Evolutionary conservation across 306 rosid species (phyloP).

Genomic region (Quercus alba): DNA sequence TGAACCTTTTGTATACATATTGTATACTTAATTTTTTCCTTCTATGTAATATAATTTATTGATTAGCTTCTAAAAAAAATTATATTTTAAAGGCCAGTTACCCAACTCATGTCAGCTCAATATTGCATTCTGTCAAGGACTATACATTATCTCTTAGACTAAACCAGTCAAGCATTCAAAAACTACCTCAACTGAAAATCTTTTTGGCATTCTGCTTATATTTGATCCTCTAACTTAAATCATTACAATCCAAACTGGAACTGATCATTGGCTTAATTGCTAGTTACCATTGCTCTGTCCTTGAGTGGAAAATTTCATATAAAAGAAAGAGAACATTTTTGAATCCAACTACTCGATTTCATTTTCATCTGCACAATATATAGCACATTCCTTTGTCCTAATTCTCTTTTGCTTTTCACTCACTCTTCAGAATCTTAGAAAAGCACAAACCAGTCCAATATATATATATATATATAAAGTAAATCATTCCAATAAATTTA

Average conservation of each 20-base stretch:
- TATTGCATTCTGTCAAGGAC: background rate
- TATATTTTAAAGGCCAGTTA: background rate
- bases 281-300: background rate
- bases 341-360: background rate
- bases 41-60: too few species aligned
- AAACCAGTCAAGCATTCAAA: background rate
- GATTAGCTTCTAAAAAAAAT: too few species aligned
- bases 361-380: background rate
- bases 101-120: background rate
- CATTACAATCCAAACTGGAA: background rate
- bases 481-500: background rate
- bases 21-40: too few species aligned
- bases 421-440: conserved; percentile 1
- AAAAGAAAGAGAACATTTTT: background rate
- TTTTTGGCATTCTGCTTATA: background rate
- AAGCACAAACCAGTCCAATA: background rate
- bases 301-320: background rate
- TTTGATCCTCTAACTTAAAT: background rate
- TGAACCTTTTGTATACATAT: too few species aligned
- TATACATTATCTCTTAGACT: background rate
- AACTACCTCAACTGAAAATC: background rate
- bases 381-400: background rate
- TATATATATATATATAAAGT: too few species aligned
- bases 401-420: background rate
- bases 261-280: background rate